Evolutionary conservation across 495 filamentous ascomycete genomes (phyloP).

Genomic region (Podospora anserina): DNA sequence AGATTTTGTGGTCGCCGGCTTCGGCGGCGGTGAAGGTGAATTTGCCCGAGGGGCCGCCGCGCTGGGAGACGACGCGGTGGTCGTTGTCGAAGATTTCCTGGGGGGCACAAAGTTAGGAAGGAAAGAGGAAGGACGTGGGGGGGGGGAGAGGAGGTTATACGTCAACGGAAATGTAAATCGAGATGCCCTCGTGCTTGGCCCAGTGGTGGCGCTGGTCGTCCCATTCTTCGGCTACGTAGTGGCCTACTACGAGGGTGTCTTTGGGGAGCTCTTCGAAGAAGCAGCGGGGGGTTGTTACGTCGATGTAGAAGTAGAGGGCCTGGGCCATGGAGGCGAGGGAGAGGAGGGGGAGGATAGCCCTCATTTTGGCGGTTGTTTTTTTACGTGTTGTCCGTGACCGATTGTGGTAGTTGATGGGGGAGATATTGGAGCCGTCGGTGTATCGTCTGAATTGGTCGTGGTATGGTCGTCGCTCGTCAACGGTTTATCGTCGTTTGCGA

Average conservation of each 20-base stretch:
- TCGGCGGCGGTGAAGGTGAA: conserved; percentile 97
- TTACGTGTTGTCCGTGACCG: background rate
- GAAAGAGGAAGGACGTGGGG: conserved; percentile 8
- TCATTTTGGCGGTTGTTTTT: conserved; percentile 36
- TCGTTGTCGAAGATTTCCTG: conserved; percentile 96
- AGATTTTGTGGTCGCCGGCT: conserved; percentile 88
- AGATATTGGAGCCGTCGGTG: conserved; percentile 1
- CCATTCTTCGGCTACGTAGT: conserved; percentile 80
- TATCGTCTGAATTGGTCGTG: conserved; percentile 9
- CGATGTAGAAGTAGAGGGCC: conserved; percentile 94
- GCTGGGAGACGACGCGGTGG: conserved; percentile 88
- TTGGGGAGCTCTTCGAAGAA: conserved; percentile 98
- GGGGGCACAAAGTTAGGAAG: background rate
- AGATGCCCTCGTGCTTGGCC: conserved; percentile 65
- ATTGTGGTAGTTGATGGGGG: background rate
- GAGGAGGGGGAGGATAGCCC: conserved; percentile 48
- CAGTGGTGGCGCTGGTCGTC: conserved; percentile 63
- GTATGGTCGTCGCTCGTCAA: background rate
- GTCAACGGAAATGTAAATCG: conserved; percentile 87
- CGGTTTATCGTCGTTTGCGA: conserved; percentile 4
- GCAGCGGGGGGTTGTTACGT: conserved; percentile 76
- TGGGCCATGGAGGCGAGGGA: conserved; percentile 55
- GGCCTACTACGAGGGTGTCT: conserved; percentile 92
- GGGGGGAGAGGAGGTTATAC: conserved; percentile 33
- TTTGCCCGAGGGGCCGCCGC: conserved; percentile 68